Evolutionary conservation across 441 rosid genomes (phyloP).

Genomic region (Adansonia grandidieri): DNA sequence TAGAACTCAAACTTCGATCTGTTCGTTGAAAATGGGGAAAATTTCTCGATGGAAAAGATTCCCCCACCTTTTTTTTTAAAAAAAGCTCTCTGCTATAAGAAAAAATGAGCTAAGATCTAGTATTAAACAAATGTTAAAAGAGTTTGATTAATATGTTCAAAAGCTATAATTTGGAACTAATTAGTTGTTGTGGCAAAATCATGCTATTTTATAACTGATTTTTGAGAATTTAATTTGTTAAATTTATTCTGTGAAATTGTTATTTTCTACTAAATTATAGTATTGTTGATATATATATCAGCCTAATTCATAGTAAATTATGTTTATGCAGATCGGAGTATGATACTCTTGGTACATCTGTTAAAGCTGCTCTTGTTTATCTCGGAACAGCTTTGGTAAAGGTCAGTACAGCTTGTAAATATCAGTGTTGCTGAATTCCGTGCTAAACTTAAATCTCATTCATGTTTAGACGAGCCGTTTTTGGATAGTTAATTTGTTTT

Average conservation of each 20-base stretch:
- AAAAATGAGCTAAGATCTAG: constrained; percentile 6
- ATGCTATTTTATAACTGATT: not conserved
- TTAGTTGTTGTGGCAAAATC: not conserved
- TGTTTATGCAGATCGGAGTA: constrained; percentile 74
- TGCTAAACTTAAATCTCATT: not conserved
- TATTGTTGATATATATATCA: not conserved
- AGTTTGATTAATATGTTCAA: not conserved
- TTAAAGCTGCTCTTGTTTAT: constrained; percentile 84
- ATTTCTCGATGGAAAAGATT: not conserved
- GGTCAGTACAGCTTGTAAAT: constrained; percentile 47
- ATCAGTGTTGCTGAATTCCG: not conserved
- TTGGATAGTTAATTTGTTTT: not conserved
- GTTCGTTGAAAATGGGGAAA: not conserved
- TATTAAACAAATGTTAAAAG: not conserved
- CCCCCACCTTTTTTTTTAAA: not conserved
- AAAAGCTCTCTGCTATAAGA: not conserved
- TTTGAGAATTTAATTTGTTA: constrained; percentile 2
- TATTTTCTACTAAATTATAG: not conserved
- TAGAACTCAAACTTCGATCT: constrained; percentile 14
- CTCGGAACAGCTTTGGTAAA: constrained; percentile 85
- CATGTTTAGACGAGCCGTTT: not conserved
- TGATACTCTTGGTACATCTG: constrained; percentile 87
- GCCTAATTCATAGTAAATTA: not conserved
- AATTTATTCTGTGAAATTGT: not conserved
- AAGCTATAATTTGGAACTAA: not conserved